Evolutionary conservation across 108 stramenopile genomes (phyloP).

Genomic region (Pelagomonas calceolata): DNA sequence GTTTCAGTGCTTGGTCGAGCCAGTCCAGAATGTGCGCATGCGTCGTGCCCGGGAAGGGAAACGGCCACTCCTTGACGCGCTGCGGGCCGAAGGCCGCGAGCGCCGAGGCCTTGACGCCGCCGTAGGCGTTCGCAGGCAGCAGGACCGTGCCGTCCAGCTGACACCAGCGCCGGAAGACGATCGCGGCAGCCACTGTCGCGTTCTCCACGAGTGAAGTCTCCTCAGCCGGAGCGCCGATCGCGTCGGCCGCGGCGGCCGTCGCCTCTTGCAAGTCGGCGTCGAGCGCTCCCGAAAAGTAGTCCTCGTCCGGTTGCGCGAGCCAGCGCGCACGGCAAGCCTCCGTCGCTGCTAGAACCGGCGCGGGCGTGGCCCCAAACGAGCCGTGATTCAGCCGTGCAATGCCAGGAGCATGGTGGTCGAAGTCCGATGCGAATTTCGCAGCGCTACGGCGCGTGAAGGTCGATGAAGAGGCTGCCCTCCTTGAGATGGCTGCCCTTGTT

Average conservation of each 20-base stretch:
- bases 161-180: not conserved
- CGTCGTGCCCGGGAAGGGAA: not conserved
- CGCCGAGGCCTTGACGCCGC: not conserved
- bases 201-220: not conserved
- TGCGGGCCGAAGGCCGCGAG: not conserved
- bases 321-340: not conserved
- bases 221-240: not conserved
- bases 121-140: not conserved
- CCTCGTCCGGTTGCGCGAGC: not conserved
- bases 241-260: not conserved
- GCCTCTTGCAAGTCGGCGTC: not conserved
- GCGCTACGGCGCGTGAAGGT: not conserved
- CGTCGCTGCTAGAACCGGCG: not conserved
- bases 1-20: not conserved
- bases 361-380: not conserved
- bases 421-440: not conserved
- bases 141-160: not conserved
- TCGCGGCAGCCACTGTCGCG: not conserved
- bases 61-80: not conserved
- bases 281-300: not conserved
- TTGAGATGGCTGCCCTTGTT: no score
- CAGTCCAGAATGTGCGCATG: not conserved
- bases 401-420: not conserved
- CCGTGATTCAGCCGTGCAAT: not conserved
- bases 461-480: no score